Evolutionary conservation across 176 grass and related monocot species (phyloP).

Genomic region (Avena sativa): DNA sequence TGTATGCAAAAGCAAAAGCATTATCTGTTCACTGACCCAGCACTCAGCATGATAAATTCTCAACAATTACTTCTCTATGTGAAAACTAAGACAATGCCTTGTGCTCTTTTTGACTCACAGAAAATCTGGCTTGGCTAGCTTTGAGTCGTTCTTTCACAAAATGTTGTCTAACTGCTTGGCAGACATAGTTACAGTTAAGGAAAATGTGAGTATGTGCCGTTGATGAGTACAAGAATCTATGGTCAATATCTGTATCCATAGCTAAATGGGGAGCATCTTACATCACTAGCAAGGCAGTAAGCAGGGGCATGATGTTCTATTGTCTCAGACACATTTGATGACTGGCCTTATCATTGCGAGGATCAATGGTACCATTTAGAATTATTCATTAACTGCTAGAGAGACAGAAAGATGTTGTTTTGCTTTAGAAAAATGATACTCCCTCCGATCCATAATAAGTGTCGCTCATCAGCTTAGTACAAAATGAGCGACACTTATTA

Average conservation of each 20-base stretch:
- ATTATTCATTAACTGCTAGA: not conserved
- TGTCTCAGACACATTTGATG: not conserved
- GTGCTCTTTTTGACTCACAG: not conserved
- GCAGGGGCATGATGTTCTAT: constrained; percentile 16
- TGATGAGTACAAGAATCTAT: constrained; percentile 4
- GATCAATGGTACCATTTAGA: not conserved
- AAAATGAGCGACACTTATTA: too few relatives aligned
- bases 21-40: not conserved
- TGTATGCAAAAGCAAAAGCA: constrained; percentile 1
- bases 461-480: too few relatives aligned
- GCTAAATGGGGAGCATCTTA: not conserved
- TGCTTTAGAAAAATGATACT: not conserved
- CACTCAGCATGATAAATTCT: constrained; percentile 4
- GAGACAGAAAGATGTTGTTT: not conserved
- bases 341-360: not conserved
- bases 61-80: not conserved
- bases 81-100: not conserved
- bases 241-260: not conserved
- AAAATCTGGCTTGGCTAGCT: not conserved
- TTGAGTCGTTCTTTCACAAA: not conserved
- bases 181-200: not conserved
- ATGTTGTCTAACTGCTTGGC: not conserved
- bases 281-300: constrained; percentile 19
- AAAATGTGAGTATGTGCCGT: not conserved
- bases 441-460: too few relatives aligned